phyloP scores from a whole-genome alignment of 2,329 filamentous ascomycete genomes.

The Coniella vitis region DNA sequence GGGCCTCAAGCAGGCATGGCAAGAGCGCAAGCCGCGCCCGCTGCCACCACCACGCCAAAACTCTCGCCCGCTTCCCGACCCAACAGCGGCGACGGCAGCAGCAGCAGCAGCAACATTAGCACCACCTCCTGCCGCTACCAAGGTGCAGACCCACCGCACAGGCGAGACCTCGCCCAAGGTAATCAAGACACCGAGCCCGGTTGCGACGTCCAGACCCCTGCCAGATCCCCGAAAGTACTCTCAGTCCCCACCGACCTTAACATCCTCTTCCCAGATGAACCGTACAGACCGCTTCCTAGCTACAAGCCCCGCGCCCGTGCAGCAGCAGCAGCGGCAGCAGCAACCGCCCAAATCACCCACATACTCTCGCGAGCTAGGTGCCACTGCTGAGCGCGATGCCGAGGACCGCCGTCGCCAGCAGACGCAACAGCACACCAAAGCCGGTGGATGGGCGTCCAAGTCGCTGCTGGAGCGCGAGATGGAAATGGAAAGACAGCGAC shows the following conservation, averaged over 20 bases:
- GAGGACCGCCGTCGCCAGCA: conserved; percentile 55
- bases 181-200: conserved; percentile 31
- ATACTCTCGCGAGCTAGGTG: conserved; percentile 41
- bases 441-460: conserved; percentile 58
- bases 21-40: conserved; percentile 31
- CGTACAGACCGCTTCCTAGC: conserved; percentile 54
- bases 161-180: conserved; percentile 23
- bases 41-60: conserved; percentile 23
- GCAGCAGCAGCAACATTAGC: not conserved
- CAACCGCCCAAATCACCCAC: conserved; percentile 40
- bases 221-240: conserved; percentile 39
- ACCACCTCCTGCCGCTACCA: conserved; percentile 15
- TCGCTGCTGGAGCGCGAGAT: conserved; percentile 73
- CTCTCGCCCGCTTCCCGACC: conserved; percentile 36
- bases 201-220: conserved; percentile 41
- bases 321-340: conserved; percentile 20
- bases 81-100: conserved; percentile 21
- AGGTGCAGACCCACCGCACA: conserved; percentile 27
- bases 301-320: conserved; percentile 43
- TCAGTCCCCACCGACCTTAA: conserved; percentile 16
- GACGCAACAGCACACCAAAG: conserved; percentile 54
- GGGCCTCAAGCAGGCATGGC: conserved; percentile 50
- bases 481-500: conserved; percentile 70
- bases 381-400: conserved; percentile 53
- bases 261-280: conserved; percentile 25